These are phyloP conservation scores for Tolypocladium ophioglossoides DNA, from an alignment of 2,329 filamentous ascomycete species.

Conservation along the genomic window DNA sequence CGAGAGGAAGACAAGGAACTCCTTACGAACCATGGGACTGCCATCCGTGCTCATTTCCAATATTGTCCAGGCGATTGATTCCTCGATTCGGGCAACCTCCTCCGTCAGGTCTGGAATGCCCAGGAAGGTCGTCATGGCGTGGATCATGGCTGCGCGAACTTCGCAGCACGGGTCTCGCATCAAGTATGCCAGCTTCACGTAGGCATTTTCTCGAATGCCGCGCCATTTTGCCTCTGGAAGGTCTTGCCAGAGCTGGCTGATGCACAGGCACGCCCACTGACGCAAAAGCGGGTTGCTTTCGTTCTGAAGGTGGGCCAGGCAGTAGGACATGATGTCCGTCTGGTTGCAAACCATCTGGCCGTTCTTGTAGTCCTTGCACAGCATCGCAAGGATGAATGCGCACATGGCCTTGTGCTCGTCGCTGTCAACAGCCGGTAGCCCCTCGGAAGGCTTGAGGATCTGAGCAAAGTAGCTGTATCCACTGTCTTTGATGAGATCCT, in stretches of 20 bases:
- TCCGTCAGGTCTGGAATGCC: slow-evolving; percentile 89
- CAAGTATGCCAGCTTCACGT: slow-evolving; percentile 67
- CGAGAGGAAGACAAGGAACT: slow-evolving; percentile 87
- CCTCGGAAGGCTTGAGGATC: slow-evolving; percentile 76
- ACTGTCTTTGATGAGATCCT: slow-evolving; percentile 90
- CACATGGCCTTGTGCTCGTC: slow-evolving; percentile 98
- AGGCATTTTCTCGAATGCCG: slow-evolving; percentile 82
- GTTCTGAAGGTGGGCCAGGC: slow-evolving; percentile 72
- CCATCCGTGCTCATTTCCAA: slow-evolving; percentile 90
- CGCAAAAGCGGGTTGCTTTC: slow-evolving; percentile 78
- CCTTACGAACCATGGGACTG: slow-evolving; percentile 86
- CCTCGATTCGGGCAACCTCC: slow-evolving; percentile 83
- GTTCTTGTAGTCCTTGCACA: slow-evolving; percentile 89
- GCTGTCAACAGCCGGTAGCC: slow-evolving; percentile 74
- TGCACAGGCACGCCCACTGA: slow-evolving; percentile 92
- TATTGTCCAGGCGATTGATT: slow-evolving; percentile 79
- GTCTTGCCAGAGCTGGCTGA: slow-evolving; percentile 90
- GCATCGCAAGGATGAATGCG: slow-evolving; percentile 92
- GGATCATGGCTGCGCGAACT: slow-evolving; percentile 84
- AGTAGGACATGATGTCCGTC: slow-evolving; percentile 82
- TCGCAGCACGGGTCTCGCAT: slow-evolving; percentile 82
- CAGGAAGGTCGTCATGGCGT: slow-evolving; percentile 87
- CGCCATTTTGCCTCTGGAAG: slow-evolving; percentile 91
- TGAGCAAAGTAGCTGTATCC: slow-evolving; percentile 95
- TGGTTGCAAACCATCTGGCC: slow-evolving; percentile 88